Conservation (phyloP, 2,329 filamentous ascomycete species). For the Xylaria arbuscula region DNA sequence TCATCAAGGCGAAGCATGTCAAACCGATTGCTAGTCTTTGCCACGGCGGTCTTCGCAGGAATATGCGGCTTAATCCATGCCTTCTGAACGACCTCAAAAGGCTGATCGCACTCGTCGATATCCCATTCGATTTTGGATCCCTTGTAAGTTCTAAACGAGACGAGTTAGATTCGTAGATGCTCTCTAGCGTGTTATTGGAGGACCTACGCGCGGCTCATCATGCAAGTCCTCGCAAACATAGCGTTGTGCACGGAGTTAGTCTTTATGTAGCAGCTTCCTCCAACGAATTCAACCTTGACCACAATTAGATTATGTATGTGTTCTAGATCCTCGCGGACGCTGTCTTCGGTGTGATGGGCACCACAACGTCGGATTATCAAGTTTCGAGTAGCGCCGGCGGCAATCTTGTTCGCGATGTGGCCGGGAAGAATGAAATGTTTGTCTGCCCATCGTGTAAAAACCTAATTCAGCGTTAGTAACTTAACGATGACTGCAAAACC, state of each 20-base stretch:
- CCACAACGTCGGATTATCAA: constrained; percentile 72
- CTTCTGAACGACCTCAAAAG: constrained; percentile 56
- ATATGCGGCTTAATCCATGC: constrained; percentile 30
- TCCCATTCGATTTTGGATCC: constrained; percentile 76
- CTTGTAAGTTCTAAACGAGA: constrained; percentile 70
- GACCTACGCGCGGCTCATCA: constrained; percentile 71
- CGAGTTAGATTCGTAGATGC: constrained; percentile 44
- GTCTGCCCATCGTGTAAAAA: constrained; percentile 76
- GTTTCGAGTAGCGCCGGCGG: constrained; percentile 76
- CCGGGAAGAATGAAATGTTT: constrained; percentile 74
- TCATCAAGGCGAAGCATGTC: constrained; percentile 48
- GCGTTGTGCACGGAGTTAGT: constrained; percentile 83
- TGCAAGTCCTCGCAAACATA: constrained; percentile 79
- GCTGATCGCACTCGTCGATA: constrained; percentile 76
- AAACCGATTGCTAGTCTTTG: constrained; percentile 45
- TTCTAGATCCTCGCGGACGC: constrained; percentile 78
- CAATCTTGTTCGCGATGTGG: constrained; percentile 73
- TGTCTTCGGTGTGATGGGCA: constrained; percentile 68
- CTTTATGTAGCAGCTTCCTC: constrained; percentile 72
- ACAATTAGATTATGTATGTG: constrained; percentile 85
- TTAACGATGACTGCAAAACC: constrained; percentile 2
- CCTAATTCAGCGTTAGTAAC: constrained; percentile 56
- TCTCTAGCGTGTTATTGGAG: constrained; percentile 9
- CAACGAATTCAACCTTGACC: constrained; percentile 70
- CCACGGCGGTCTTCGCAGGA: constrained; percentile 28